Percentiles rank a stretch among this genome's conserved stretches.
Evolutionary conservation across 192 early-diverging fungal species (phyloP).

Genomic region (Dissophora globulifera): DNA sequence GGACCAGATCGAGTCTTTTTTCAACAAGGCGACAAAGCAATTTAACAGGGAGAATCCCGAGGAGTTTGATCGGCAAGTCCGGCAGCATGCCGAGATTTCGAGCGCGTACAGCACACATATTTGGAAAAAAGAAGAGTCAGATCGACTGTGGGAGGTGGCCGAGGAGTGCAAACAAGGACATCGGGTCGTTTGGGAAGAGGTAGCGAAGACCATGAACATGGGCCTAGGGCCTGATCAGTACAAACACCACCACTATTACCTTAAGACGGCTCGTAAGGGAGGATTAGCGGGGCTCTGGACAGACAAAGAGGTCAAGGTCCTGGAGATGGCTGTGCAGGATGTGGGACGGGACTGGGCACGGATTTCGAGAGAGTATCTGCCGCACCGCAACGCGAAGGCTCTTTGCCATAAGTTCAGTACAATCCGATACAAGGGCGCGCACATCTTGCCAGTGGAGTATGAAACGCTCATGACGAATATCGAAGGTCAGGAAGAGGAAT

Average conservation of each 20-base stretch:
- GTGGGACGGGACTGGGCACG: slow-evolving; percentile 25
- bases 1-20: slow-evolving; percentile 9
- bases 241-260: slow-evolving; percentile 47
- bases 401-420: slow-evolving; percentile 41
- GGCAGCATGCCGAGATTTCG: slow-evolving; percentile 4
- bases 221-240: slow-evolving; percentile 8
- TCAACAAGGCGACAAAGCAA: slow-evolving; percentile 3
- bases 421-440: slow-evolving; percentile 7
- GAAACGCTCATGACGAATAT: slow-evolving; percentile 24
- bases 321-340: slow-evolving; percentile 33
- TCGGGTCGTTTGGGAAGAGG: slow-evolving; percentile 17
- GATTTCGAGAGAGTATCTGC: slow-evolving; percentile 13
- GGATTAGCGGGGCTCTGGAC: slow-evolving; percentile 17
- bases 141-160: slow-evolving; percentile 23
- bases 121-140: slow-evolving; percentile 44
- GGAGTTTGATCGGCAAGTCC: not conserved
- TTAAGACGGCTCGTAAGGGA: not conserved
- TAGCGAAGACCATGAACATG: slow-evolving; percentile 11
- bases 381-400: slow-evolving; percentile 37
- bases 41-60: slow-evolving; percentile 5
- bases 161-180: not conserved
- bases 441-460: slow-evolving; percentile 34
- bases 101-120: not conserved
- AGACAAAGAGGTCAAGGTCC: slow-evolving; percentile 12
- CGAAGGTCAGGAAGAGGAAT: slow-evolving; percentile 24